Percentiles rank a stretch among this genome's conserved stretches.
Evolutionary conservation across 106 monocot species (phyloP).

Genomic region (Ottelia alismoides): DNA sequence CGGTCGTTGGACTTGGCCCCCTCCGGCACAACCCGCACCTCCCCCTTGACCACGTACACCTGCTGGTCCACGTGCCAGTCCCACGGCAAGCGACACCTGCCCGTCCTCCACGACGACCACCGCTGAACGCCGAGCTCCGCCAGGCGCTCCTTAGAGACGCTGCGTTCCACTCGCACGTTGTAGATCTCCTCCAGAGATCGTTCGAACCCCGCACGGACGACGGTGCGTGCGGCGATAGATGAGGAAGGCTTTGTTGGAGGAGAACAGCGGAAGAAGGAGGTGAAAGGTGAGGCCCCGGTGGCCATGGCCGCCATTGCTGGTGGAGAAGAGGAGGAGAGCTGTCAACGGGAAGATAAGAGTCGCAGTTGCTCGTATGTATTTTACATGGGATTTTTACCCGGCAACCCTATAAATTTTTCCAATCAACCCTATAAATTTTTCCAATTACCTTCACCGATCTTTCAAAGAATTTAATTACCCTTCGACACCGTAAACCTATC

Average conservation of each 20-base stretch:
- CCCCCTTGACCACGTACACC: slow-evolving; percentile 77
- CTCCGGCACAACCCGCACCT: slow-evolving; percentile 73
- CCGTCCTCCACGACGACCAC: slow-evolving; percentile 86
- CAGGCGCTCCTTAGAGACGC: slow-evolving; percentile 32
- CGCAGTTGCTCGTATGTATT: no score
- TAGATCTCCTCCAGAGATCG: slow-evolving; percentile 70
- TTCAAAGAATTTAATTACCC: no score
- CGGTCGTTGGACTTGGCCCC: slow-evolving; percentile 41
- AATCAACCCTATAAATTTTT: no score
- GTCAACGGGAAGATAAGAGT: no score
- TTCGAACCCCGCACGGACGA: slow-evolving; percentile 5
- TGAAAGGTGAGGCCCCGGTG: not conserved
- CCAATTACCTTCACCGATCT: no score
- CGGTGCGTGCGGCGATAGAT: not conserved
- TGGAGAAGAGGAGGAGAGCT: no score
- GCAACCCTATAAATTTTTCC: no score
- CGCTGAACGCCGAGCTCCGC: slow-evolving; percentile 28
- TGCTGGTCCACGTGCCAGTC: slow-evolving; percentile 98
- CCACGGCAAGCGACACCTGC: slow-evolving; percentile 64
- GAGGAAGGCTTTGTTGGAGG: no score
- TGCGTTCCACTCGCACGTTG: slow-evolving; percentile 80
- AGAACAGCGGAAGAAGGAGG: not conserved
- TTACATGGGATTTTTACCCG: no score
- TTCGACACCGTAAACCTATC: no score
- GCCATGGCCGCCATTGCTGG: not conserved